These are phyloP conservation scores for Huiozyma naganishii DNA, from an alignment of 805 yeast species.

Conservation along the genomic window DNA sequence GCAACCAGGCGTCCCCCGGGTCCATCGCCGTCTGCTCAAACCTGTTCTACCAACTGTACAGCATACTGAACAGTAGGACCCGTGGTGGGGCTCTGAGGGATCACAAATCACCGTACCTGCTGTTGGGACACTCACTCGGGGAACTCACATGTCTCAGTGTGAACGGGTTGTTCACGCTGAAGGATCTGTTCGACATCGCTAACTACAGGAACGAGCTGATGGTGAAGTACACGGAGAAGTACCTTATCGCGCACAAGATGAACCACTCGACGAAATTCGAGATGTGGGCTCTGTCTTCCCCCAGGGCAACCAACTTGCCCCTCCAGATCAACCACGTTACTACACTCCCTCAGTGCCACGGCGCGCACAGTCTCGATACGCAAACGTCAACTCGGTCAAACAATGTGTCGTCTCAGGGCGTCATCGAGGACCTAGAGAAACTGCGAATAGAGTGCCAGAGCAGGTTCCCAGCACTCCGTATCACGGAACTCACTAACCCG, in stretches of 20 bases:
- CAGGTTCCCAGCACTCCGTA: slow-evolving; percentile 16
- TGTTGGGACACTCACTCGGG: slow-evolving; percentile 29
- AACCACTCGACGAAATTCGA: slow-evolving; percentile 18
- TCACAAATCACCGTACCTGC: background rate
- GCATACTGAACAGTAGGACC: background rate
- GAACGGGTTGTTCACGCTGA: slow-evolving; percentile 17
- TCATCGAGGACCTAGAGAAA: slow-evolving; percentile 19
- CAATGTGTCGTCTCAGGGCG: slow-evolving; percentile 28
- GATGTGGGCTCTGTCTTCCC: slow-evolving; percentile 27
- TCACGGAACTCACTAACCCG: slow-evolving; percentile 24
- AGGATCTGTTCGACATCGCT: slow-evolving; percentile 25
- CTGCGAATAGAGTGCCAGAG: slow-evolving; percentile 15
- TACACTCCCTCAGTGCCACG: slow-evolving; percentile 7
- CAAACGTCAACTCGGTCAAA: slow-evolving; percentile 24
- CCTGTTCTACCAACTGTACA: slow-evolving; percentile 18
- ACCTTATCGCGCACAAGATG: slow-evolving; percentile 17
- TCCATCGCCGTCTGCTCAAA: slow-evolving; percentile 26
- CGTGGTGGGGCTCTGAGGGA: background rate
- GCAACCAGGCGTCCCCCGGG: slow-evolving; percentile 23
- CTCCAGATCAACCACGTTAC: slow-evolving; percentile 12
- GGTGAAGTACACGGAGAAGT: slow-evolving; percentile 23
- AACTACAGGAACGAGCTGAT: slow-evolving; percentile 25
- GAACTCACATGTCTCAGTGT: slow-evolving; percentile 25
- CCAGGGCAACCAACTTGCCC: slow-evolving; percentile 19
- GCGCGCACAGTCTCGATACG: slow-evolving; percentile 20